Evolutionary conservation across 257 asterid genomes (phyloP).

Genomic region (Coffea canephora): DNA sequence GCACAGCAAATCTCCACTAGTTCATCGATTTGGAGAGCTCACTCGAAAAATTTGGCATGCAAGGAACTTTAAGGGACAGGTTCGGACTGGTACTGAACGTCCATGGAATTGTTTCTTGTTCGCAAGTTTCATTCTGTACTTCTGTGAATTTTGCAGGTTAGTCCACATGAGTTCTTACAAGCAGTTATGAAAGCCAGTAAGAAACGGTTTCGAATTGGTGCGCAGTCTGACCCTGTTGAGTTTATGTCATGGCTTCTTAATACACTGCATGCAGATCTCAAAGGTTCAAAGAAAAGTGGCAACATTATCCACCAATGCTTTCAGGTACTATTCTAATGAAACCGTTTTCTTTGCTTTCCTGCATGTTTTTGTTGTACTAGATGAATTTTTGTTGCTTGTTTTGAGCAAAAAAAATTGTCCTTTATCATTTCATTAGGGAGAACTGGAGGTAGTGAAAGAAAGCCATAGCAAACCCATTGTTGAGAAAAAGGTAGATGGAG

Average conservation of each 20-base stretch:
- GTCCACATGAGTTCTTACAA: conserved; percentile 97
- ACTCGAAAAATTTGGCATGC: conserved; percentile 96
- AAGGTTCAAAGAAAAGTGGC: conserved; percentile 57
- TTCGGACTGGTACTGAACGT: conserved; percentile 16
- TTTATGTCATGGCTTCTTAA: conserved; percentile 97
- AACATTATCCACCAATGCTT: conserved; percentile 91
- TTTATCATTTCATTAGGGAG: conserved; percentile 56
- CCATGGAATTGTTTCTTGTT: background rate
- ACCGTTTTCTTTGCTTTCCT: conserved; percentile 1
- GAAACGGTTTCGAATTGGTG: conserved; percentile 80
- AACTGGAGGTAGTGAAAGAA: conserved; percentile 87
- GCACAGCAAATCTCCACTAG: conserved; percentile 84
- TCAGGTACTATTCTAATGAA: conserved; percentile 51
- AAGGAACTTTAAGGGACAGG: conserved; percentile 97
- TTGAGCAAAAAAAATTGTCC: conserved; percentile 9
- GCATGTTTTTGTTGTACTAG: conserved; percentile 1
- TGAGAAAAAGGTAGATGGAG: conserved; percentile 44
- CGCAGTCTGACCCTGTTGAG: conserved; percentile 95
- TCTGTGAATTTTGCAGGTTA: conserved; percentile 59
- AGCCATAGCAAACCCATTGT: conserved; percentile 42
- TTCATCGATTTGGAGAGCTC: conserved; percentile 95
- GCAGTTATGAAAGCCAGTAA: conserved; percentile 95
- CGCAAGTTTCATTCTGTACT: conserved; percentile 17
- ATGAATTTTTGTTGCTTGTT: conserved; percentile 1
- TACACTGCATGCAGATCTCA: conserved; percentile 73